These are phyloP conservation scores for Micractinium conductrix DNA, from an alignment of 139 green algal species.

Conservation along the genomic window DNA sequence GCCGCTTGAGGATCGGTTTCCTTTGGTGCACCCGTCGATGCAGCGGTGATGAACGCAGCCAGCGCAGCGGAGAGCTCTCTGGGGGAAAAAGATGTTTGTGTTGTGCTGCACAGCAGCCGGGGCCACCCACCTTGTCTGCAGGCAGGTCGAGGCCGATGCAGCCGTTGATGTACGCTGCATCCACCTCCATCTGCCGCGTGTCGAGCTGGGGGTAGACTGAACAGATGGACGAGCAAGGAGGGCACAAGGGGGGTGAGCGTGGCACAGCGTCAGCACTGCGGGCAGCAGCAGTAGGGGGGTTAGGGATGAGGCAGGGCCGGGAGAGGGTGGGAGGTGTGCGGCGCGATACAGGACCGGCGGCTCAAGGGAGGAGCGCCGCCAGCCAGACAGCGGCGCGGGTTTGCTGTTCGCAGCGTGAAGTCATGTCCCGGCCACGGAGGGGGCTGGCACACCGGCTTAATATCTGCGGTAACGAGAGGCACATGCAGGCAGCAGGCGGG, in stretches of 20 bases:
- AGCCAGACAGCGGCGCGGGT: constrained; percentile 32
- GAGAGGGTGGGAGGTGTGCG: not conserved
- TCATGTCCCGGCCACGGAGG: constrained; percentile 26
- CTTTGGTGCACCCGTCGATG: too few species aligned
- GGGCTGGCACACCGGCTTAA: constrained; percentile 36
- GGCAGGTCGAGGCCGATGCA: constrained; percentile 72
- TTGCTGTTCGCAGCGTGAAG: constrained; percentile 37
- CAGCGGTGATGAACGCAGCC: too few species aligned
- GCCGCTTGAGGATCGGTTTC: too few species aligned
- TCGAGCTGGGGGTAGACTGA: constrained; percentile 88
- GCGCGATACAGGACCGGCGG: constrained; percentile 14
- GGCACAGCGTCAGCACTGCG: not conserved
- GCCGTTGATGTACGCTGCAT: constrained; percentile 84
- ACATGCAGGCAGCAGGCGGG: too few species aligned
- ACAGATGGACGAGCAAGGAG: not conserved
- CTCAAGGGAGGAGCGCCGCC: constrained; percentile 15
- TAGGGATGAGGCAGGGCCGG: not conserved
- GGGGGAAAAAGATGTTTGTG: too few species aligned
- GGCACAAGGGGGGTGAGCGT: not conserved
- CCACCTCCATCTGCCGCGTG: constrained; percentile 67
- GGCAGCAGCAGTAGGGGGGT: not conserved
- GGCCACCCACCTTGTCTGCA: constrained; percentile 1
- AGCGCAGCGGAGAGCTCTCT: too few species aligned
- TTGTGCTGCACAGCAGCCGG: too few species aligned
- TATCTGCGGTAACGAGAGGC: constrained; percentile 30